Conservation (phyloP, 495 filamentous ascomycete species). For the Penicillium parvum region DNA sequence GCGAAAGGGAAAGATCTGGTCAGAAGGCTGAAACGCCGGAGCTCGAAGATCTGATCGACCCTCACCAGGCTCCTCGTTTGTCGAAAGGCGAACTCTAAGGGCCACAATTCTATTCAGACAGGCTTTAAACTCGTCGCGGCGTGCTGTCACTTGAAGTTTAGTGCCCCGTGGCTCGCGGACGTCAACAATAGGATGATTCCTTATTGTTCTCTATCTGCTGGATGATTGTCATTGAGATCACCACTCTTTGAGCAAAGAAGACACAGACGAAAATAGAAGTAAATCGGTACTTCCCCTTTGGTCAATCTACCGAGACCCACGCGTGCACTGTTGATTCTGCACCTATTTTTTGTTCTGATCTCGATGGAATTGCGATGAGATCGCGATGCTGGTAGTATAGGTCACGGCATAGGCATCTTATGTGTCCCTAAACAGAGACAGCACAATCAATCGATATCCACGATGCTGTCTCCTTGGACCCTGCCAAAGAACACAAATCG, state of each 20-base stretch:
- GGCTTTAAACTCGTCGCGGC: conserved; percentile 1
- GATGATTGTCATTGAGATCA: background rate
- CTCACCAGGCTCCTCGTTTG: background rate
- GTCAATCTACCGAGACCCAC: background rate
- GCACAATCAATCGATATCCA: too few species aligned
- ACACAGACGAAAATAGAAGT: background rate
- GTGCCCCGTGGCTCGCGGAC: background rate
- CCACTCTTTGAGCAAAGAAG: too few species aligned
- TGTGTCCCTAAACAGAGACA: too few species aligned
- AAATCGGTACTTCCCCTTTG: background rate
- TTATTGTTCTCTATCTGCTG: background rate
- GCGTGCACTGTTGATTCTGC: background rate
- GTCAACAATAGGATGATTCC: too few species aligned
- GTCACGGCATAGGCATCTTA: background rate
- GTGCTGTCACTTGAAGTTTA: conserved; percentile 6
- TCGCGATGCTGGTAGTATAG: background rate
- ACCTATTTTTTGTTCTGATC: background rate
- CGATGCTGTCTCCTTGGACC: background rate
- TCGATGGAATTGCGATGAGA: background rate
- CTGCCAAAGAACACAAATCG: background rate
- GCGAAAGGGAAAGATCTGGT: background rate
- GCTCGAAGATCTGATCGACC: conserved; percentile 1
- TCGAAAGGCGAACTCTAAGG: background rate
- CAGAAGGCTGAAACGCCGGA: conserved; percentile 3
- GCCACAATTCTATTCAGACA: background rate